Base-by-base conservation (phyloP, 805 yeast species). In the Metschnikowia rubicola region DNA sequence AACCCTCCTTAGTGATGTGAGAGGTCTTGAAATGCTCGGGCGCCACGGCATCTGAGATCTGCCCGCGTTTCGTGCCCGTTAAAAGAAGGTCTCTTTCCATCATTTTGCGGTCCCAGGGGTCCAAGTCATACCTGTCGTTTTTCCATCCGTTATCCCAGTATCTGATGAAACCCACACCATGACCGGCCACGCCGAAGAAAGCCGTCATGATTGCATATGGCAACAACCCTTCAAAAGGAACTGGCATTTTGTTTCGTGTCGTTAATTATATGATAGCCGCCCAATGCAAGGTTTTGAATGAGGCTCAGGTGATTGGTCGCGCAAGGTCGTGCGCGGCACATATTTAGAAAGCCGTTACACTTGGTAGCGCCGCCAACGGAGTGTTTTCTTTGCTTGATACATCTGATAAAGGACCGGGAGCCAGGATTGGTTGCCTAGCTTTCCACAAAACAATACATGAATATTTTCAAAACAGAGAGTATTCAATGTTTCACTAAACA, bases 1-100 rank as follows among this genome's bases (percentile, higher is more conserved):
- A 72, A 61, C 68, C 61, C 62, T 72, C 73, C 42, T 41, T 51
- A 39, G 49, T 56, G 47, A 52, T 52, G 37, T 73, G 67, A 10
- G 86, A 77, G n/a, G 87, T 81, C 69, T 83, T 86, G 76, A 88
- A 88, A 30, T 74, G 77, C 51, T 84, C 91, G 34, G 90, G 89
- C 4, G 95, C 96, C 35, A 76, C 68, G 7, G 90, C 78, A 37
- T 73, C 77, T 53, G 80, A 81, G 41, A 75, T 64, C 63, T 86
- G 92, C 34, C 83, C 91, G 61, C 96, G 75, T 59, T 70, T 74
- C 36, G 75, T 73, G 26, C 96, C 96, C 10, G 96, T 88, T 59
- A 88, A 71, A 54, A 92, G 74, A 61, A 77, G 73, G 65, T 88
- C 96, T 60, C 96, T 76, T 54, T 84, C 84, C 68, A 87, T 81